Evolutionary conservation across 176 grass and related monocot species (phyloP).

Genomic region (Themeda triandra): DNA sequence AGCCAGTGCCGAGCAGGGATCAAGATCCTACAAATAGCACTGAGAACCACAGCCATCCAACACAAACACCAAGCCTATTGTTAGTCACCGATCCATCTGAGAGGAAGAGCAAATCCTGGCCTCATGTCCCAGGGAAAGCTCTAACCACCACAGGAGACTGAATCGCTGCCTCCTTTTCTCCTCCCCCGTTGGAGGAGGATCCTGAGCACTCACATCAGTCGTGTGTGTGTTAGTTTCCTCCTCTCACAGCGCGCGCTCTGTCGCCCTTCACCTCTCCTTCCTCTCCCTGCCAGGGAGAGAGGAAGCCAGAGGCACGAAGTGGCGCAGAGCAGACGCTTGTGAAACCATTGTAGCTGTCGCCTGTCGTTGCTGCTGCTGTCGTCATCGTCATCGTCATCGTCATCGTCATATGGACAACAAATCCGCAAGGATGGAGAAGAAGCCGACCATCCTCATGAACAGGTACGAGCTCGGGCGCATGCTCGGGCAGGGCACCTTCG

Average conservation of each 20-base stretch:
- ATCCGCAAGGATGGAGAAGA: constrained; percentile 58
- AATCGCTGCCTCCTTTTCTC: not conserved
- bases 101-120: constrained; percentile 21
- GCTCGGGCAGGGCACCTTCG: constrained; percentile 82
- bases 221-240: constrained; percentile 27
- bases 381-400: not conserved
- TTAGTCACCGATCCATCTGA: constrained; percentile 22
- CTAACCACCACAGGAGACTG: constrained; percentile 32
- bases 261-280: constrained; percentile 64
- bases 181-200: constrained; percentile 38
- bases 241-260: constrained; percentile 15
- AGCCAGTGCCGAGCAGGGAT: not conserved
- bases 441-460: constrained; percentile 70
- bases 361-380: not conserved
- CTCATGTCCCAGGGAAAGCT: constrained; percentile 35
- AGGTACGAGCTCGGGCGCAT: constrained; percentile 75
- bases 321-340: constrained; percentile 37
- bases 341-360: not conserved
- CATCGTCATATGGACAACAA: not conserved
- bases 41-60: constrained; percentile 18
- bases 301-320: constrained; percentile 39
- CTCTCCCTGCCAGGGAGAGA: constrained; percentile 32
- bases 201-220: constrained; percentile 2
- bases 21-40: constrained; percentile 47
- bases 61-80: constrained; percentile 20